These are phyloP conservation scores for Arabidopsis hybrid DNA, from an alignment of 441 rosid species.

Conservation along the genomic window DNA sequence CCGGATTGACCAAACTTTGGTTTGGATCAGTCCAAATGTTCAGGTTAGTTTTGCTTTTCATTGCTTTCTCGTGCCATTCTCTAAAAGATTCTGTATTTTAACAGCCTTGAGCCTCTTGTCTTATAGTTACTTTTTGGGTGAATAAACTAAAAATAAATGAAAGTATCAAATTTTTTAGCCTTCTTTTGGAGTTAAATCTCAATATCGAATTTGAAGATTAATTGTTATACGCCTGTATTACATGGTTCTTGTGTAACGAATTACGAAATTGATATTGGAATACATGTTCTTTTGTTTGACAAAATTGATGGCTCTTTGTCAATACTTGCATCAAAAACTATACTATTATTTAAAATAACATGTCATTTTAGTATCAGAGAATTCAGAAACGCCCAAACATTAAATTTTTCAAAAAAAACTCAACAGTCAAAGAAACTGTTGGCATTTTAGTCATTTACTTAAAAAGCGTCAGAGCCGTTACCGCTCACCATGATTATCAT, in stretches of 20 bases:
- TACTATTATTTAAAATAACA: background rate
- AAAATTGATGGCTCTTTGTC: background rate
- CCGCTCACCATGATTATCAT: slow-evolving; percentile 19
- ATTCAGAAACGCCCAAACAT: too few relatives aligned
- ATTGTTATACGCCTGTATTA: background rate
- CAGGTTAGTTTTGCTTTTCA: background rate
- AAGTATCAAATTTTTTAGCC: background rate
- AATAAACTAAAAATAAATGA: background rate
- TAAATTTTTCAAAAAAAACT: background rate
- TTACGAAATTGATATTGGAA: background rate
- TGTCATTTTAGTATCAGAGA: too few relatives aligned
- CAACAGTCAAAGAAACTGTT: slow-evolving; percentile 7
- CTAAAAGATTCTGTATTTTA: background rate
- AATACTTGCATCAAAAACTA: background rate
- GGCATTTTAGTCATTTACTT: slow-evolving; percentile 6
- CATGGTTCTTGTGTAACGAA: background rate
- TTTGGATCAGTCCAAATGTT: background rate
- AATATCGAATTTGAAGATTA: background rate
- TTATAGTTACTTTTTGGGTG: background rate
- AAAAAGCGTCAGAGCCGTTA: slow-evolving; percentile 10
- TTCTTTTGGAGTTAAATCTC: background rate
- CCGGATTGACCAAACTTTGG: background rate
- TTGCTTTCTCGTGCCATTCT: background rate
- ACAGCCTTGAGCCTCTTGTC: background rate
- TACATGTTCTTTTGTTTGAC: background rate